Conservation (phyloP, 345 rosid species). For the Streptanthus diversifolius region DNA sequence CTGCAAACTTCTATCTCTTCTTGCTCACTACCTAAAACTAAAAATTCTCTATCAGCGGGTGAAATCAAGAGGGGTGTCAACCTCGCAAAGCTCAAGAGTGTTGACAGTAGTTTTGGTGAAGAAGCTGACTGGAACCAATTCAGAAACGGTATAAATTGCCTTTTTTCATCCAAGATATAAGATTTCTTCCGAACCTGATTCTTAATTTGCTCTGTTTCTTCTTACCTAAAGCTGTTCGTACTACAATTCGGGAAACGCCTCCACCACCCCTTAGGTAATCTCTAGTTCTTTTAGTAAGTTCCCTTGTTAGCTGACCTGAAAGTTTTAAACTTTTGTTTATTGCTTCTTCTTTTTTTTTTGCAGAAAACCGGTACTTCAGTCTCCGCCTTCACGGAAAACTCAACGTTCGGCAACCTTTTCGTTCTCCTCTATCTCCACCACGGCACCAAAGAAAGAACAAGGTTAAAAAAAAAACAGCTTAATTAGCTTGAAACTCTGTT, state of each 20-base stretch:
- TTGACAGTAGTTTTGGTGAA: constrained; percentile 62
- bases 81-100: constrained; percentile 50
- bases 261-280: constrained; percentile 52
- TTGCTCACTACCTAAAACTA: neutral
- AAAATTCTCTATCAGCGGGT: constrained; percentile 48
- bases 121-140: constrained; percentile 78
- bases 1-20: neutral
- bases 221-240: constrained; percentile 56
- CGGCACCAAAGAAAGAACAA: constrained; percentile 58
- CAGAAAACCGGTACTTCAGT: constrained; percentile 62
- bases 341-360: constrained; percentile 4
- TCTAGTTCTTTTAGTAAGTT: neutral
- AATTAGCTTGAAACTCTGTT: neutral
- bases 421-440: constrained; percentile 52
- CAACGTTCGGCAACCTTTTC: constrained; percentile 75
- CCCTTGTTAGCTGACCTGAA: neutral
- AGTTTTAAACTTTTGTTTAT: neutral
- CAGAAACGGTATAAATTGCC: constrained; percentile 48
- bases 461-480: constrained; percentile 34
- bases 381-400: constrained; percentile 57
- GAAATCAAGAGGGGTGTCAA: constrained; percentile 64
- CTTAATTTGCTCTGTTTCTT: constrained; percentile 28
- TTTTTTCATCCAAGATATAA: neutral
- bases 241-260: constrained; percentile 64
- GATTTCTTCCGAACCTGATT: constrained; percentile 7